Evolutionary conservation across 2,329 filamentous ascomycete genomes (phyloP), one percentile per base, ranked within the genome.

Genomic region (Aureobasidium sp.): DNA sequence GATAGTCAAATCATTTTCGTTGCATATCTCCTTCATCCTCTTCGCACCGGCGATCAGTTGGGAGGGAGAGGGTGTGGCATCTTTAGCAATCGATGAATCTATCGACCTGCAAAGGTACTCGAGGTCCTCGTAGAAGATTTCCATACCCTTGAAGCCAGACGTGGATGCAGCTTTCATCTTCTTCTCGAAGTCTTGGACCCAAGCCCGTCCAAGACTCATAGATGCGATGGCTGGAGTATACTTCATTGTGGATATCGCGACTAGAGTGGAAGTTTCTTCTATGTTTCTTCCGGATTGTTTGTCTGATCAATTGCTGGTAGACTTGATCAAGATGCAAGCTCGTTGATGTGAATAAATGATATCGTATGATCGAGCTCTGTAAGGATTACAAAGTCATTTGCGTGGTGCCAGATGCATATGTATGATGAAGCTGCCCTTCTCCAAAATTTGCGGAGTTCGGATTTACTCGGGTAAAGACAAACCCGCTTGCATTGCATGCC

Each of bases 41-140:
- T 78, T 75, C 31, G 92, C 90, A 1, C 91, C 91, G 8, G 80
- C 73, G 25, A 92, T 71, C 18, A 74, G 29, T 13, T 60, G 56
- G 5, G 20, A 11, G 20, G 42, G 29, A 13, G 56, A 33, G 1
- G 43, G 73, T 45, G 90, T 83, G 69, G 83, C 84, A 5, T 47
- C 4, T 13, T 80, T 73, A 18, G 78, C 71, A 3, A 77, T 79
- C 31, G 80, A 73, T 38, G 78, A 77, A 48, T 82, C 82, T 3
- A 81, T 74, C 1, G 85, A 75, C 38, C 76, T 71, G 69, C 90
- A 88, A 18, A 91, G 73, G 71, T 89, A 88, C 66, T 88, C 81
- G 4, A 95, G 84, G 75, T 95, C 93, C 74, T 95, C 91, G 75
- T 90, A 88, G 80, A 93, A 93, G 20, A 93, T 83, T 75, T 95